Evolutionary conservation across 495 filamentous ascomycete genomes (phyloP).

Genomic region (Aspergillus sclerotioniger): DNA sequence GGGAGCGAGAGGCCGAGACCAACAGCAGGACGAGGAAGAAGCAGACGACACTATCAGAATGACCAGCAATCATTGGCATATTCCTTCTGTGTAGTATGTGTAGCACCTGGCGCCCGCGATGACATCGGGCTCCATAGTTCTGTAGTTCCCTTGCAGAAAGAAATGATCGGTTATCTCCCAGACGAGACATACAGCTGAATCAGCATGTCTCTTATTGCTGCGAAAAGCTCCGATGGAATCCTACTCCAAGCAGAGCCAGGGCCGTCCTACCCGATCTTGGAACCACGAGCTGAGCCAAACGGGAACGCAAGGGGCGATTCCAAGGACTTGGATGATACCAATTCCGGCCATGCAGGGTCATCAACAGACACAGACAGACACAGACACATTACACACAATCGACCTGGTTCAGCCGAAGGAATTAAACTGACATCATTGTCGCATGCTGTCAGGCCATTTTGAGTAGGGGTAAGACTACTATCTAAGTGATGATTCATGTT

Average conservation of each 20-base stretch:
- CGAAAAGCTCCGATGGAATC: neutral
- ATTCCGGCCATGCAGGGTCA: slow-evolving; percentile 21
- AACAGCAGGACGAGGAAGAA: slow-evolving; percentile 18
- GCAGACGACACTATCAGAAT: slow-evolving; percentile 8
- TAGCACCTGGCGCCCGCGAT: slow-evolving; percentile 1
- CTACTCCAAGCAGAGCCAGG: neutral
- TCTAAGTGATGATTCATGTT: no score
- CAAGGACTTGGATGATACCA: slow-evolving; percentile 14
- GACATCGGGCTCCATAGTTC: slow-evolving; percentile 11
- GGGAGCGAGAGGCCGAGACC: slow-evolving; percentile 1
- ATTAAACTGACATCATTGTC: slow-evolving; percentile 1
- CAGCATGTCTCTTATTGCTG: neutral
- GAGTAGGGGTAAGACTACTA: no score
- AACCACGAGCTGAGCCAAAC: slow-evolving; percentile 24
- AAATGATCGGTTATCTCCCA: neutral
- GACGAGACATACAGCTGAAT: slow-evolving; percentile 11
- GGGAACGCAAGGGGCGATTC: slow-evolving; percentile 21
- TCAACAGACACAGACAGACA: no score
- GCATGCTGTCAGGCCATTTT: neutral
- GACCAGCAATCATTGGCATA: slow-evolving; percentile 12
- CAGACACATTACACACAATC: no score
- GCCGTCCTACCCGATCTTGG: slow-evolving; percentile 14
- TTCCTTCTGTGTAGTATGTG: slow-evolving; percentile 1
- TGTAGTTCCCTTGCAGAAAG: slow-evolving; percentile 5
- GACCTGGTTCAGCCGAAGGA: slow-evolving; percentile 9